phyloP scores from a whole-genome alignment of 805 yeast species.

The Teunomyces cretensis region DNA sequence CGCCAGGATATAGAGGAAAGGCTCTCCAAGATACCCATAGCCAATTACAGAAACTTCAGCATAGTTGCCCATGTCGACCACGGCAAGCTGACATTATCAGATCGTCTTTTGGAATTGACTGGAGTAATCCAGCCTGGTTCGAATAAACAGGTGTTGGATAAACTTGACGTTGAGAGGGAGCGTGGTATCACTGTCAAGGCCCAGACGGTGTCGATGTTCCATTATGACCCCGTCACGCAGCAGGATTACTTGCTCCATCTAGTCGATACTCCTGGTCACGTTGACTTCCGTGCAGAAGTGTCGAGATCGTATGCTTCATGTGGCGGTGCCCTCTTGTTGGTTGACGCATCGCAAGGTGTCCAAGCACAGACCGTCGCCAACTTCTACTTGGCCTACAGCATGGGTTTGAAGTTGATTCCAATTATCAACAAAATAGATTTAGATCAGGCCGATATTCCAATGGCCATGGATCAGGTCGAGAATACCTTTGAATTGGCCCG shows the following conservation, averaged over 20 bases:
- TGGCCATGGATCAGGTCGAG: constrained; percentile 82
- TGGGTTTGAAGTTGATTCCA: constrained; percentile 80
- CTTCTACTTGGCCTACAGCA: constrained; percentile 83
- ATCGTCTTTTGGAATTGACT: constrained; percentile 81
- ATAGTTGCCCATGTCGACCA: constrained; percentile 97
- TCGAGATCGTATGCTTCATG: constrained; percentile 93
- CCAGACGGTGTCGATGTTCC: constrained; percentile 93
- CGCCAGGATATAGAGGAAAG: constrained; percentile 47
- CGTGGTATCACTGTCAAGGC: constrained; percentile 97
- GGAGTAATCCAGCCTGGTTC: constrained; percentile 78
- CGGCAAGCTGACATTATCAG: constrained; percentile 86
- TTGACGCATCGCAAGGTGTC: constrained; percentile 95
- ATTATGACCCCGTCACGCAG: constrained; percentile 53
- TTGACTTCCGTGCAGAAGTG: constrained; percentile 92
- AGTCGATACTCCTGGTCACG: constrained; percentile 98
- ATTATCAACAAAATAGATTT: constrained; percentile 90
- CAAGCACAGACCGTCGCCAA: constrained; percentile 99
- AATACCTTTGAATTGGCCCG: constrained; percentile 75
- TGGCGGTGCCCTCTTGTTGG: constrained; percentile 86
- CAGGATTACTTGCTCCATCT: constrained; percentile 82
- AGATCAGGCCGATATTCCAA: constrained; percentile 79
- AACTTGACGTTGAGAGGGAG: constrained; percentile 91
- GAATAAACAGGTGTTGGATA: constrained; percentile 85
- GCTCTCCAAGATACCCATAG: constrained; percentile 76
- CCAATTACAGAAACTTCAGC: constrained; percentile 83